Conservation (phyloP, 176 grass and related monocot species). For the Avena atlantica region DNA sequence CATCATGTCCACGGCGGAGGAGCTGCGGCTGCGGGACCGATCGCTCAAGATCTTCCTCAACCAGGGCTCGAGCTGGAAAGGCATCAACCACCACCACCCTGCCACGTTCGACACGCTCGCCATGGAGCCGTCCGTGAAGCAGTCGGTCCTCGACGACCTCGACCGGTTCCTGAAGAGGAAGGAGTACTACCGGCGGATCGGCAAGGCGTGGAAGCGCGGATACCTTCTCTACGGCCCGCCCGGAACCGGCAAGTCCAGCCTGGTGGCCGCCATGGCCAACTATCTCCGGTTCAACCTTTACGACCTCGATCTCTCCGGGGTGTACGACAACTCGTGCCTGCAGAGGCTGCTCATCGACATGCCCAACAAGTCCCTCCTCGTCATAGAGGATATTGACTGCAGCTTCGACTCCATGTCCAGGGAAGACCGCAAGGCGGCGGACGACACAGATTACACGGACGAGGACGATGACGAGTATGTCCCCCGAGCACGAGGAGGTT, state of each 20-base stretch:
- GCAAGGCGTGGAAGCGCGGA: conserved; percentile 11
- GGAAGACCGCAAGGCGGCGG: neutral
- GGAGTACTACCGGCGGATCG: conserved; percentile 39
- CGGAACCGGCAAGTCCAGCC: conserved; percentile 42
- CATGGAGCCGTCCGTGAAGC: conserved; percentile 35
- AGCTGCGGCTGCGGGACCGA: neutral
- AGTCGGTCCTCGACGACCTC: conserved; percentile 23
- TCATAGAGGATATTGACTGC: conserved; percentile 37
- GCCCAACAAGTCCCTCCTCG: conserved; percentile 26
- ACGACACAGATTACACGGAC: neutral
- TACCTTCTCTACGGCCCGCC: conserved; percentile 38
- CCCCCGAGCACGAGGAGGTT: neutral
- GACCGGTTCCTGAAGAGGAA: conserved; percentile 38
- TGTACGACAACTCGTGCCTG: neutral
- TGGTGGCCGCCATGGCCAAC: conserved; percentile 50
- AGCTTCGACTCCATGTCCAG: conserved; percentile 7
- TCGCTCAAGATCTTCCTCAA: conserved; percentile 49
- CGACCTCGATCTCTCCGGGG: conserved; percentile 41
- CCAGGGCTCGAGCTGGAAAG: neutral
- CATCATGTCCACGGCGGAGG: neutral
- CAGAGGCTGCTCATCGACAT: conserved; percentile 32
- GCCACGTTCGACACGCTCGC: conserved; percentile 69
- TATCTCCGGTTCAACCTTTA: conserved; percentile 42
- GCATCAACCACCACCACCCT: conserved; percentile 59
- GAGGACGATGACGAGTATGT: neutral